Base-by-base conservation (phyloP, 139 green algal genomes). In the Microglena sp. region DNA sequence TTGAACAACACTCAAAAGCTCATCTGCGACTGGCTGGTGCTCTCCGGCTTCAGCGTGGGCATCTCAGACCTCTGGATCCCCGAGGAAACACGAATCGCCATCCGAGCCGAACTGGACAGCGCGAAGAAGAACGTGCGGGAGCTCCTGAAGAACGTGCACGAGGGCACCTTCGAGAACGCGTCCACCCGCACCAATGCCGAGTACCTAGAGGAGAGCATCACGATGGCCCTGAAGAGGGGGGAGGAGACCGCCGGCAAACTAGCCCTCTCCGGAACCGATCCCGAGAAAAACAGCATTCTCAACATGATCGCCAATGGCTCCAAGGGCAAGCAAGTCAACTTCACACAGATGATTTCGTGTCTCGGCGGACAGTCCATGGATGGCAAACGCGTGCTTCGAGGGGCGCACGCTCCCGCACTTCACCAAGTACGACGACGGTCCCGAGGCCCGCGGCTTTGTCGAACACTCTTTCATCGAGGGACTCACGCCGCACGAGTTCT, bases 291-390 rank as follows among this genome's bases (percentile, higher is more conserved):
- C 84, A 96, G 97, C 75, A 86, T 97, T 15, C 90, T 97, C 72
- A 86, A 83, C 11, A 98, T 97, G 92, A 91, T 97, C 30, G 89
- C 80, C 2, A 86, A 86, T 18, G 58, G 67, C 3, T 88, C 73
- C 74, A 98, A 98, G 82, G 92, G 92, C 28, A 94, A 86, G 22
- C 93, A 93, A 78, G 92, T 97, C 76, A 98, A 98, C 83, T 95
- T 97, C 74, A 94, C 87, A 3, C 88, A 95, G 89, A 97, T 98
- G 89, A 95, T 93, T 75, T 89, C 90, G 0, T 97, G 92, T 64
- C 88, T 97, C 68, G 92, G 90, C 28, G 90, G 97, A 82, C 92
- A 97, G 81, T 96, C 95, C 69, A 88, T 98, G 33, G 92, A 97
- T 72, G 92, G 92, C 65, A 97, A 97, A 77, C 90, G 92, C 58